Conservation (phyloP, 495 filamentous ascomycete genomes). For the Penicillium cosmopolitanum region DNA sequence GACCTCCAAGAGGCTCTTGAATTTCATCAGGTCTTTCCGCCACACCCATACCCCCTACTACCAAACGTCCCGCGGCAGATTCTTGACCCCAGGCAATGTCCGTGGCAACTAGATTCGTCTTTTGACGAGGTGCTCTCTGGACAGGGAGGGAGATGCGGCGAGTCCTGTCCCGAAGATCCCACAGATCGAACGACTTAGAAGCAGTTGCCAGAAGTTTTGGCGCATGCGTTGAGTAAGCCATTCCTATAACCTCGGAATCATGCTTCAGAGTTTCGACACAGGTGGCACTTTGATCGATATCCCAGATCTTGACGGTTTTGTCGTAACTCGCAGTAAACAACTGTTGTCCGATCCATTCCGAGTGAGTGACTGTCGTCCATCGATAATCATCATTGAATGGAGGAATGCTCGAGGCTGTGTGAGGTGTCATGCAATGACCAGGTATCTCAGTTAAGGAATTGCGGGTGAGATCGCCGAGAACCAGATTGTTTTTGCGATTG, state of each 20-base stretch:
- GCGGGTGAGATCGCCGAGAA: constrained; percentile 64
- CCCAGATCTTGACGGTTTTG: constrained; percentile 77
- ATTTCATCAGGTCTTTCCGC: constrained; percentile 47
- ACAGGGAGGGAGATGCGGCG: constrained; percentile 6
- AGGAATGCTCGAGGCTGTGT: constrained; percentile 35
- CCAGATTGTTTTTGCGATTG: constrained; percentile 77
- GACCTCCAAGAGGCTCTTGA: constrained; percentile 56
- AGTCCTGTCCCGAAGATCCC: constrained; percentile 18
- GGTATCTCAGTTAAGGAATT: constrained; percentile 66
- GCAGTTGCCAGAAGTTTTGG: constrained; percentile 56
- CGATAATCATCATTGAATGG: neutral
- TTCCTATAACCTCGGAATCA: constrained; percentile 69
- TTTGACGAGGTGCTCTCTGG: constrained; percentile 22
- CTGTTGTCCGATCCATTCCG: constrained; percentile 66
- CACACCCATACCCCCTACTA: constrained; percentile 73
- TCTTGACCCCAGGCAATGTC: constrained; percentile 72
- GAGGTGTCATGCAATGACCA: constrained; percentile 63
- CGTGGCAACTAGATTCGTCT: constrained; percentile 62
- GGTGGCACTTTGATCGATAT: constrained; percentile 36
- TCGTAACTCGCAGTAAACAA: constrained; percentile 86
- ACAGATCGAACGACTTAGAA: constrained; percentile 30
- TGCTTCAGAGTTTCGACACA: constrained; percentile 62
- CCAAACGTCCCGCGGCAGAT: constrained; percentile 51
- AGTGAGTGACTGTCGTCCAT: constrained; percentile 67
- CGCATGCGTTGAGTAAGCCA: constrained; percentile 57